Base-by-base conservation (phyloP, 306 rosid species). In the Parietaria judaica region DNA sequence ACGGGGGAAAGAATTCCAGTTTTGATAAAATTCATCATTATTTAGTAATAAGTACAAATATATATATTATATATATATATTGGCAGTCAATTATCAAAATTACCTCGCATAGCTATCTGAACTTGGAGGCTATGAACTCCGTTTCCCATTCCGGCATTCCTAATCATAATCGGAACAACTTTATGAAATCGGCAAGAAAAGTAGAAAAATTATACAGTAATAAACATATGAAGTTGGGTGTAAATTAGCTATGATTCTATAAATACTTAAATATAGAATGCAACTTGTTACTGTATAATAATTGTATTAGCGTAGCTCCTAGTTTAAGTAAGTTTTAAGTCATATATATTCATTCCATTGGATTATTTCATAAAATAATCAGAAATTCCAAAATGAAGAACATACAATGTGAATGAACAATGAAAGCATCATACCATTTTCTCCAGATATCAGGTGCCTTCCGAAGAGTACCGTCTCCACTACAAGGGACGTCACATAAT, bases 371-470 rank as follows among this genome's bases (percentile, higher is more conserved):
- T 23, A 23, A 23, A 23, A 23, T 23, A 23, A 1, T 23, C 31
- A 23, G 31, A 23, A 23, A 23, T 23, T 23, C 31, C 31, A 23
- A 23, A 23, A 23, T 0, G 31, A 23, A 23, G 31, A 23, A 2
- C 31, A 23, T 23, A 0, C 31, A 23, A 57, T 31, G 14, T 39
- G 61, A 56, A 10, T 34, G 43, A 31, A 41, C 9, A 38, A 76
- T 68, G 72, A 52, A 67, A 62, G 56, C 55, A 68, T 61, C 38
- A 38, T 78, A 92, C 99, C 99, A 94, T 86, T 81, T 94, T 82
- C 99, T 84, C 99, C 99, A 94, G 54, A 94, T 78, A 76, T 94
- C 99, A 58, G 99, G 99, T 76, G 99, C 99, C 86, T 94, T 94
- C 46, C 99, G 97, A 75, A 94, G 99, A 14, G 99, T 94, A 61